Evolutionary conservation across 768 basidiomycete genomes (phyloP), one percentile per base, ranked within the genome.

Genomic region (Russula emetica): DNA sequence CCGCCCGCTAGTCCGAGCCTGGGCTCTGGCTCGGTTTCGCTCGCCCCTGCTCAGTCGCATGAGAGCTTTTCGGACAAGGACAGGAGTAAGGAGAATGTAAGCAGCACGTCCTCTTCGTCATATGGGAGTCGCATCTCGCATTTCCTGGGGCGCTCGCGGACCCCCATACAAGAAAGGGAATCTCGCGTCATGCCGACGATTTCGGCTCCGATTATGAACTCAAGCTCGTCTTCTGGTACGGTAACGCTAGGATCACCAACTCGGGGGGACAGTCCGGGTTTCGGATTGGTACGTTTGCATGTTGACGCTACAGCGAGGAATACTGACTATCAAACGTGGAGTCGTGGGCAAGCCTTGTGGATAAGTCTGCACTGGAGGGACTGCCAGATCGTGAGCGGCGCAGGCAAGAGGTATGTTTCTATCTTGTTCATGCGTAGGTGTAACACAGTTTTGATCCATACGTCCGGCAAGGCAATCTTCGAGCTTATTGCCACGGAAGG

Each of bases 311-410:
- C 32, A 26, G 26, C 30, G 9, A 22, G 32, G 26, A 44, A 54
- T 34, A 4, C 38, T 57, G 47, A 45, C 5, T 55, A 63, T 16
- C 62, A 34, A 38, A 40, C 34, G 51, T 64, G 26, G 56, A 94
- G 83, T 94, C 93, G 0, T 98, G 96, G 96, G 87, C 92, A 9
- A 96, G 94, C 72, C 76, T 98, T 55, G 87, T 98, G 0, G 91
- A 97, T 70, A 85, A 85, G 66, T 83, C 85, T 38, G 92, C 90
- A 0, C 74, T 98, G 24, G 88, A 88, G 36, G 92, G 84, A 8
- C 87, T 98, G 50, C 89, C 92, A 0, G 72, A 80, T 1, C 78
- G 78, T 24, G 96, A 98, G 72, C 81, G 95, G 51, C 87, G 85
- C 63, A 81, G 95, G 60, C 96, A 98, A 75, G 96, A 98, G 79